phyloP scores from a whole-genome alignment of 192 early-diverging fungal species.

The Coemansia sp. region DNA sequence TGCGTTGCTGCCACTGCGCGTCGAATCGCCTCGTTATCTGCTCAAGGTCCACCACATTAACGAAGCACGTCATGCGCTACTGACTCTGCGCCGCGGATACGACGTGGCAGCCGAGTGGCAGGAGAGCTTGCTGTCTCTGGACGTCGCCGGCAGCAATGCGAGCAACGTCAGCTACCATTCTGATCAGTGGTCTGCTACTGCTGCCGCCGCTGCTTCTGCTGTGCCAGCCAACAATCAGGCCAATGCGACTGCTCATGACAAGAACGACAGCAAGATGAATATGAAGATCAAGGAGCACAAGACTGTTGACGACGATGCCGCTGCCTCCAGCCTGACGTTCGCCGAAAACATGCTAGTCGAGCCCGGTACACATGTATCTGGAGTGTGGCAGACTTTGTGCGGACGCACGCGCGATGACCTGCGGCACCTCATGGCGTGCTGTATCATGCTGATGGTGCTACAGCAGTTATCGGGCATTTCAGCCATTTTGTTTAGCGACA shows the following conservation, averaged over 20 bases:
- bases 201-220: not conserved
- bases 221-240: not conserved
- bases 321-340: conserved; percentile 17
- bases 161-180: conserved; percentile 1
- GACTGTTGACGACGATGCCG: not conserved
- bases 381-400: conserved; percentile 27
- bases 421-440: conserved; percentile 48
- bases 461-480: conserved; percentile 76
- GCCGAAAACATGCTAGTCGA: conserved; percentile 3
- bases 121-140: conserved; percentile 48
- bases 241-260: not conserved
- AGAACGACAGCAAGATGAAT: conserved; percentile 18
- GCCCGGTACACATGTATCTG: not conserved
- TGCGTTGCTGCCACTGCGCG: conserved; percentile 59
- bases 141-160: not conserved
- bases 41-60: conserved; percentile 56
- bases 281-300: conserved; percentile 13
- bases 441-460: conserved; percentile 59
- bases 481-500: conserved; percentile 65
- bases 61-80: conserved; percentile 64
- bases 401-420: conserved; percentile 45
- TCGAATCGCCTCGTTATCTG: conserved; percentile 71
- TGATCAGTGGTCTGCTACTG: conserved; percentile 1
- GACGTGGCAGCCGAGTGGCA: conserved; percentile 63
- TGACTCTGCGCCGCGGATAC: conserved; percentile 56